Evolutionary conservation across 2,329 filamentous ascomycete genomes (phyloP).

Genomic region (Stagonosporopsis chrysanthemi): DNA sequence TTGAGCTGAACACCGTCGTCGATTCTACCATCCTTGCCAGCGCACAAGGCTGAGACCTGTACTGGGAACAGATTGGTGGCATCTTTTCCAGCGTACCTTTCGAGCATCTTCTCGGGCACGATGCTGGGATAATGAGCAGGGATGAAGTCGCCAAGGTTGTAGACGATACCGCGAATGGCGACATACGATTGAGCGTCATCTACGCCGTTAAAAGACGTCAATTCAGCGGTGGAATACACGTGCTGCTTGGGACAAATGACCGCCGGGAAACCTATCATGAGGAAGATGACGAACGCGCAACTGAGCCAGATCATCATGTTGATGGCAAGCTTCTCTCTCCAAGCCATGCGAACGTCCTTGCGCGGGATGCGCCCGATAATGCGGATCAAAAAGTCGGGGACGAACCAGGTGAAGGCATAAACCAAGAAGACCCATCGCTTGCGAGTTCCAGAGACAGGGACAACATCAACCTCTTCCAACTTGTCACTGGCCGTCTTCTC

Average conservation of each 20-base stretch:
- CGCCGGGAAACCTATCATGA: constrained; percentile 85
- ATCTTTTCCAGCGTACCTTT: constrained; percentile 86
- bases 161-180: constrained; percentile 87
- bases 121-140: constrained; percentile 79
- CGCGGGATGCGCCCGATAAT: constrained; percentile 83
- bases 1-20: constrained; percentile 81
- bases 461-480: constrained; percentile 88
- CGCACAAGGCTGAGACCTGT: constrained; percentile 90
- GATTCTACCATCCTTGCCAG: constrained; percentile 73
- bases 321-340: constrained; percentile 97
- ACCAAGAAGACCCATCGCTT: constrained; percentile 91
- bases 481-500: constrained; percentile 93
- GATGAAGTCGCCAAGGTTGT: constrained; percentile 78
- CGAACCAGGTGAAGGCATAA: constrained; percentile 82
- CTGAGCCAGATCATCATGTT: constrained; percentile 95
- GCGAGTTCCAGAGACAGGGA: constrained; percentile 76
- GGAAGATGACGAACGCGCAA: constrained; percentile 80
- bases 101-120: constrained; percentile 66
- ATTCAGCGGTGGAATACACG: constrained; percentile 81
- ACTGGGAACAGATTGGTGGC: constrained; percentile 90
- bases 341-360: constrained; percentile 90
- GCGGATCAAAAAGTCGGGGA: constrained; percentile 84
- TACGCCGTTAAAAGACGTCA: constrained; percentile 77
- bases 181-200: constrained; percentile 70
- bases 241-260: constrained; percentile 92